Base-by-base conservation (phyloP, 1,139 yeast genomes). In the Debaryomyces sp. region DNA sequence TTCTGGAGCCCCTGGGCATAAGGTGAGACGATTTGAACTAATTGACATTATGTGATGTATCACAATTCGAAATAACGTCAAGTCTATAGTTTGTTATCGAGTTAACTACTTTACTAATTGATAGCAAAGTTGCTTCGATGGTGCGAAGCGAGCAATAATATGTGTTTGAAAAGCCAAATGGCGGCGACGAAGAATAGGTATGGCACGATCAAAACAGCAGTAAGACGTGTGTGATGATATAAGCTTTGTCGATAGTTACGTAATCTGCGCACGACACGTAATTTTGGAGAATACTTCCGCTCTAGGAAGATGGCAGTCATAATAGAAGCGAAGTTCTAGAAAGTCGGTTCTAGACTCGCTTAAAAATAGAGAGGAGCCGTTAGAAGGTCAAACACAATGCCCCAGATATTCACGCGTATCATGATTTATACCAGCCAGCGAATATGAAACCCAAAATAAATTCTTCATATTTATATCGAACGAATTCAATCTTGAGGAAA, bases 371-470 rank as follows among this genome's bases (percentile, higher is more conserved):
- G 33, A 41, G 36, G 32, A 41, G 33, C 43, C 43, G 43, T 41
- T 39, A 12, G 24, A 30, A 13, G 13, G 18, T 22, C n/a, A 18
- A 18, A 10, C 30, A 41, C 43, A 41, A 41, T 40, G 36, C 43
- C 43, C 43, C 43, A 41, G 43, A 41, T 15, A 17, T 27, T 41
- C 35, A 41, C 43, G 43, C 43, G 43, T 41, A 35, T 30, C n/a
- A n/a, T 41, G 22, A 13, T 34, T 9, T 30, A 12, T 21, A 13
- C 35, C 12, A 22, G 30, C 27, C 35, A 30, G 36, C 21, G n/a
- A 4, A 18, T 24, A 30, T 41, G 43, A 30, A 30, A 32, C 43
- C 27, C 22, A 21, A n/a, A 30, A 9, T 32, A 12, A 41, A 41
- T n/a, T 18, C 29, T 37, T 23, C 32, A 21, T 39, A 39, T 41